A percentile compares a stretch with the other conserved stretches of the same genome.
Evolutionary conservation across 2,329 filamentous ascomycete genomes (phyloP).

Genomic region (Cryphonectria parasitica): DNA sequence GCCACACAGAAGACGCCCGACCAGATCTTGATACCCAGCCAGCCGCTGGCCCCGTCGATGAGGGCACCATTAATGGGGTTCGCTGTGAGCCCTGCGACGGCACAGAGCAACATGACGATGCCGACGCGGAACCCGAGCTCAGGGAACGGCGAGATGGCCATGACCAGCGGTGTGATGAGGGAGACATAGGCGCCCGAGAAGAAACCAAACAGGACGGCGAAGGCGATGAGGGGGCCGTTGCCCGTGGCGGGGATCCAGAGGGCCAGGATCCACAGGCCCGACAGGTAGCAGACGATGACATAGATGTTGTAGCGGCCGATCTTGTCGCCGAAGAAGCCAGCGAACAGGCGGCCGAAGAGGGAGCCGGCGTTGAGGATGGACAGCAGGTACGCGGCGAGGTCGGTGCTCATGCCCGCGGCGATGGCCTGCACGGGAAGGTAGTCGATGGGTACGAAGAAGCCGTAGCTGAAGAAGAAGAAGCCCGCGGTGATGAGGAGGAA

Average conservation of each 20-base stretch:
- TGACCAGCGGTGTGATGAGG: constrained; percentile 34
- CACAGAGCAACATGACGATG: constrained; percentile 54
- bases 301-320: constrained; percentile 34
- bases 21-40: constrained; percentile 27
- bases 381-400: constrained; percentile 34
- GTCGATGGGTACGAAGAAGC: constrained; percentile 35
- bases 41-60: constrained; percentile 16
- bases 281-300: constrained; percentile 47
- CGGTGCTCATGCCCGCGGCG: constrained; percentile 27
- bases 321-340: constrained; percentile 31
- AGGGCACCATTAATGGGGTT: constrained; percentile 58
- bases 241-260: constrained; percentile 39
- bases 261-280: constrained; percentile 36
- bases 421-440: constrained; percentile 34
- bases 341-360: constrained; percentile 29
- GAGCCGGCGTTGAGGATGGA: constrained; percentile 35
- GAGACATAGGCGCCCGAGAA: constrained; percentile 36
- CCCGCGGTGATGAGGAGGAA: constrained; percentile 31
- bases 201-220: constrained; percentile 36
- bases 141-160: constrained; percentile 55
- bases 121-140: constrained; percentile 56
- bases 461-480: constrained; percentile 34
- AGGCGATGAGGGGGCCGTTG: constrained; percentile 32
- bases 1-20: constrained; percentile 19
- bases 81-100: constrained; percentile 59